Base-by-base conservation (phyloP, 106 monocot species). In the Allium cepa region DNA sequence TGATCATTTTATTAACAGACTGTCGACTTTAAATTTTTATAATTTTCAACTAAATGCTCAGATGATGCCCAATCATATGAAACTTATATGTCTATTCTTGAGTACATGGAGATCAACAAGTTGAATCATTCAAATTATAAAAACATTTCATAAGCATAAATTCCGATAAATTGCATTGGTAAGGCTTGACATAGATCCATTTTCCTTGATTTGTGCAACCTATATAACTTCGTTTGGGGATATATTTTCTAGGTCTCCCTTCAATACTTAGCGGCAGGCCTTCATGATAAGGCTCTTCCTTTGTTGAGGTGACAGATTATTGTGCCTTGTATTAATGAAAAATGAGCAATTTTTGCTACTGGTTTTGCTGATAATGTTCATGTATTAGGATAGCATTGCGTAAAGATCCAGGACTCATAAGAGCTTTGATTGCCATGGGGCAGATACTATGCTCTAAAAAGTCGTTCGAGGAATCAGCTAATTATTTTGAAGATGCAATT, bases 401-500 rank as follows among this genome's bases (percentile, higher is more conserved):
- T 46, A 93, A 84, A 67, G 82, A 99, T 72, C 84, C 89, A 55
- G 87, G 80, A 45, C 71, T 85, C 14, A 79, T 84, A 47, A 82
- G 69, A 74, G 97, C 80, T 48, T 79, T 85, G 61, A 73, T 99
- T 78, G 92, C 87, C 49, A 79, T 90, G 67, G 89, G 92, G 18
- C 84, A 99, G 75, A 83, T 85, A 67, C 66, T 83, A 10, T 89
- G 68, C 65, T 84, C 92, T 10, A 84, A 73, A 75, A 62, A 66
- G 46, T 83, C 60, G 69, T 80, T 90, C 59, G 64, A 47, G 13
- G 97, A 99, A 78, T 84, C 97, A 62, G 73, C 79, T 68, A 75
- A 85, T 53, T 83, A 85, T 82, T 92, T 85, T 57, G 90, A 99
- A 56, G 74, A 63, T 51, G 97, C 97, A 65, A 80, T 99, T 26